Base-by-base conservation (phyloP, 2,329 filamentous ascomycete genomes). In the Boeremia lycopersici region DNA sequence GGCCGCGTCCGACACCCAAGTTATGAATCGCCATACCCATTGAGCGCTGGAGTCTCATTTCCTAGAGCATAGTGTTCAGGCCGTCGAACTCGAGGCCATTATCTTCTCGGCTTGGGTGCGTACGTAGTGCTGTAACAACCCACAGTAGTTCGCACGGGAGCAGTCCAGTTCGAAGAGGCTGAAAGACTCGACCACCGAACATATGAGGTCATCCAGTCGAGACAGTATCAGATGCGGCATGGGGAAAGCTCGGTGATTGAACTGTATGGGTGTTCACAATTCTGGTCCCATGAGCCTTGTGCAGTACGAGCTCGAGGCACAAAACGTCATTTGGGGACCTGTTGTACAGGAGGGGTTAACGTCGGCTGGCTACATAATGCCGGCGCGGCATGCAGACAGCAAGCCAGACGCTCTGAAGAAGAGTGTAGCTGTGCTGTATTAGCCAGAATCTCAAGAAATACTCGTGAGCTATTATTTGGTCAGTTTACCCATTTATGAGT, bases 1-100 rank as follows among this genome's bases (percentile, higher is more conserved):
- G 23, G 58, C 64, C 19, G 58, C 61, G 4, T 68, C 63, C 53
- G 62, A 66, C 46, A 57, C 60, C 6, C 59, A 65, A 9, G 55
- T 33, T 4, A 51, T 62, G 11, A 45, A 52, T 8, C 45, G 62
- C 29, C 57, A 67, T 45, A 60, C 61, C 3, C 53, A 64, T 19
- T 61, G 64, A 35, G 62, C 42, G 3, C 8, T 56, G 3, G 38
- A 61, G n/a, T 42, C 61, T 12, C 5, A 53, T 17, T 42, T 56
- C 17, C 33, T 30, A 11, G 58, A 60, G 25, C 56, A 59, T n/a
- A 51, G 53, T 6, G 23, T 29, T 10, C 54, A 58, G 45, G 50
- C 57, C 26, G 33, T 50, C 8, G 49, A 35, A 4, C 61, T 63
- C 34, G 42, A 38, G 1, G 10, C 53, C 2, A 26, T 60, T 44